These are phyloP conservation scores for Aspergillus sp. DNA, from an alignment of 2,329 filamentous ascomycete species.

Conservation along the genomic window DNA sequence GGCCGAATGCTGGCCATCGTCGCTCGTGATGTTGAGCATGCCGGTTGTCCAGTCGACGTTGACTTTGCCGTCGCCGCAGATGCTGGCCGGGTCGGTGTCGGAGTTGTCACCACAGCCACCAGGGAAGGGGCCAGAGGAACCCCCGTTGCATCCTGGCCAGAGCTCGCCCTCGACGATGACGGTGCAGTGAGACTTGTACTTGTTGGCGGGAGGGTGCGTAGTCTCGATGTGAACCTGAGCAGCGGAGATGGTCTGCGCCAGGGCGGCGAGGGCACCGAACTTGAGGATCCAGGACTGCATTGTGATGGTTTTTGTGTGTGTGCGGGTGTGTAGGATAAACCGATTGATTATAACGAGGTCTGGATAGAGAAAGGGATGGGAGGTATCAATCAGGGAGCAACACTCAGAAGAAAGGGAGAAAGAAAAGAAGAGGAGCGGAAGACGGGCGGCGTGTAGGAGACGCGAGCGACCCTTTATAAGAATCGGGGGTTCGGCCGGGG, in stretches of 20 bases:
- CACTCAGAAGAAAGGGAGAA: not conserved
- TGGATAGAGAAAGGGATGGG: not conserved
- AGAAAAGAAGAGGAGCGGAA: not conserved
- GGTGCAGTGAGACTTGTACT: conserved; percentile 9
- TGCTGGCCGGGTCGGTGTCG: conserved; percentile 12
- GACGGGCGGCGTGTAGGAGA: not conserved
- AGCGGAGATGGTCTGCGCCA: conserved; percentile 9
- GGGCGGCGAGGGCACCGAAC: conserved; percentile 6
- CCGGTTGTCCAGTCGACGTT: conserved; percentile 9
- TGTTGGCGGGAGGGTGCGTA: conserved; percentile 9
- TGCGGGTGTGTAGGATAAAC: not conserved
- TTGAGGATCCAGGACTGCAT: conserved; percentile 6
- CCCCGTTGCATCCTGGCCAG: conserved; percentile 7
- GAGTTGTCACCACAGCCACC: conserved; percentile 18
- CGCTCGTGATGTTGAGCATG: conserved; percentile 3
- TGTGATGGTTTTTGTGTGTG: not conserved
- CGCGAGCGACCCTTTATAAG: not conserved
- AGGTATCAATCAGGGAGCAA: not conserved
- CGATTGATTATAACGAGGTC: not conserved
- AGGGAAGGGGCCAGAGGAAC: conserved; percentile 10
- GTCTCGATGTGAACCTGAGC: conserved; percentile 9
- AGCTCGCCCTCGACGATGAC: conserved; percentile 10
- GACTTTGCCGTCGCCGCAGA: conserved; percentile 3
- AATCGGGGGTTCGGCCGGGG: too few species aligned
- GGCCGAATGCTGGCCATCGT: conserved; percentile 3